Percentiles rank a stretch among this genome's conserved stretches.
These are phyloP conservation scores for Pyrus pyrifolia DNA, from an alignment of 306 rosid species.

Conservation along the genomic window DNA sequence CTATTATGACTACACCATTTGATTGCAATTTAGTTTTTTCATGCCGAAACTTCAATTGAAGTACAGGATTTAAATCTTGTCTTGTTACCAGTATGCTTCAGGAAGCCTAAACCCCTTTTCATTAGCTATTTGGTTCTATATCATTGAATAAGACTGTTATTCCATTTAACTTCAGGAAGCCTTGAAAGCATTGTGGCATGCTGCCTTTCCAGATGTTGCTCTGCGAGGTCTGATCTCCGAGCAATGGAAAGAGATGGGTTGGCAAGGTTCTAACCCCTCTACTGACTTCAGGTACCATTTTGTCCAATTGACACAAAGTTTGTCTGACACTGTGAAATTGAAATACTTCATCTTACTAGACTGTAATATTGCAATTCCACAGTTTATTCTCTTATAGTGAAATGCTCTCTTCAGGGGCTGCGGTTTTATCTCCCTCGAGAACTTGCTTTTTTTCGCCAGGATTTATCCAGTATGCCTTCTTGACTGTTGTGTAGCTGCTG, in stretches of 20 bases:
- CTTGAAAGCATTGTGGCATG: conserved; percentile 64
- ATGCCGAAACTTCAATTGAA: not conserved
- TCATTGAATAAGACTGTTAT: not conserved
- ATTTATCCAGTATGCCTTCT: conserved; percentile 66
- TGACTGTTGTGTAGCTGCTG: conserved; percentile 4
- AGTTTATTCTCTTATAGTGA: conserved; percentile 30
- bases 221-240: conserved; percentile 70
- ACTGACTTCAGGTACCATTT: conserved; percentile 79
- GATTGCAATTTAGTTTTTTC: not conserved
- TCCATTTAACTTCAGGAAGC: conserved; percentile 53
- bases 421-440: conserved; percentile 84
- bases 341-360: not conserved
- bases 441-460: conserved; percentile 72
- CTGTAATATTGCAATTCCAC: conserved; percentile 17
- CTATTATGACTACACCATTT: not conserved
- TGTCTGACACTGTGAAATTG: not conserved
- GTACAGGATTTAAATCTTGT: not conserved
- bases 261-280: conserved; percentile 98
- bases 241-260: conserved; percentile 99
- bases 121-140: not conserved
- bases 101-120: not conserved
- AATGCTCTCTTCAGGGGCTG: conserved; percentile 76
- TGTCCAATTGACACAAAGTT: not conserved
- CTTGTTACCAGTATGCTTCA: not conserved
- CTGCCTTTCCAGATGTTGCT: conserved; percentile 71